These are phyloP conservation scores for Purpureocillium takamizusanense DNA, from an alignment of 2,329 filamentous ascomycete genomes.

Conservation along the genomic window DNA sequence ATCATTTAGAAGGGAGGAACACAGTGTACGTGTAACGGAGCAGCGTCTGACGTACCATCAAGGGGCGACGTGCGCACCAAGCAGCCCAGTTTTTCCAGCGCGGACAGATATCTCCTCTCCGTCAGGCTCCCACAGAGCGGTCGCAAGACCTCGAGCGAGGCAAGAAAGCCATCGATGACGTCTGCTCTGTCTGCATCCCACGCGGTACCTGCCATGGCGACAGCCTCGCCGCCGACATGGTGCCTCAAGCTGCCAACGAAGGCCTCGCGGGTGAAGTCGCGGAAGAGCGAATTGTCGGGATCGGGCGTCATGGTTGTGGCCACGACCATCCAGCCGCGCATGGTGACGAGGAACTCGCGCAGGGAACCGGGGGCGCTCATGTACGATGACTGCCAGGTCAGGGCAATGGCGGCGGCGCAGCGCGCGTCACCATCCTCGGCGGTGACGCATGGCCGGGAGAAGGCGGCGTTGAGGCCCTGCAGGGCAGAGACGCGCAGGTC, in stretches of 20 bases:
- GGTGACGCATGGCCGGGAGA: slow-evolving; percentile 14
- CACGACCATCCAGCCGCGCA: slow-evolving; percentile 19
- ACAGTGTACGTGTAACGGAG: no score
- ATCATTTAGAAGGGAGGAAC: no score
- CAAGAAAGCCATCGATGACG: neutral
- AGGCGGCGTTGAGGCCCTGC: slow-evolving; percentile 16
- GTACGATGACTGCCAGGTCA: slow-evolving; percentile 24
- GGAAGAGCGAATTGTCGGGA: slow-evolving; percentile 1
- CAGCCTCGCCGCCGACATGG: neutral
- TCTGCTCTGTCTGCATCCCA: no score
- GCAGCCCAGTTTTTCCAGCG: neutral
- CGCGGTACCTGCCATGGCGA: no score
- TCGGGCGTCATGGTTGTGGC: slow-evolving; percentile 1
- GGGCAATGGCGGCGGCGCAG: slow-evolving; percentile 20
- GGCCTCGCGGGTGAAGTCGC: slow-evolving; percentile 1
- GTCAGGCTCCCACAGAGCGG: no score
- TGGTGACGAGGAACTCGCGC: slow-evolving; percentile 24
- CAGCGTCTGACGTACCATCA: neutral
- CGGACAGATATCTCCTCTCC: slow-evolving; percentile 1
- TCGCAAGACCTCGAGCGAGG: neutral
- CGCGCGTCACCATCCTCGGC: slow-evolving; percentile 22
- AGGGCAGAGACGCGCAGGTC: slow-evolving; percentile 23
- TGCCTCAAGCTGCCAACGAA: slow-evolving; percentile 1
- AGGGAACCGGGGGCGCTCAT: slow-evolving; percentile 22
- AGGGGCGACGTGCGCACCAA: neutral